These are phyloP conservation scores for Phlegmacium glaucopus DNA, from an alignment of 768 basidiomycete genomes.

Conservation along the genomic window DNA sequence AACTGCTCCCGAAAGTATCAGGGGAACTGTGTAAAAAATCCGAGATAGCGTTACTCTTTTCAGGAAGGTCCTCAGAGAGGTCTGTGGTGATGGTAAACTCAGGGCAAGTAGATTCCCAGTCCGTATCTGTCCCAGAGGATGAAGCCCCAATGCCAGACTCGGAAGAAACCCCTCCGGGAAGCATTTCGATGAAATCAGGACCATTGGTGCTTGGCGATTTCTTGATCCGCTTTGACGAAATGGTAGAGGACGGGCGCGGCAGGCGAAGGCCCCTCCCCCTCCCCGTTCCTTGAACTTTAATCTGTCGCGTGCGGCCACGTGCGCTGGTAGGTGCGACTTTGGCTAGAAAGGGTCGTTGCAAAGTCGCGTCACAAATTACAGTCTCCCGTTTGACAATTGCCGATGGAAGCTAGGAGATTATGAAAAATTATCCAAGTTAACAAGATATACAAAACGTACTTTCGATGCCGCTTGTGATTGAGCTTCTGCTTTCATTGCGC, in stretches of 20 bases:
- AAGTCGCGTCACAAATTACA: conserved; percentile 3
- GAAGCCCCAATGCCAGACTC: conserved; percentile 8
- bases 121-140: conserved; percentile 21
- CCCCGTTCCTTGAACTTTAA: conserved; percentile 10
- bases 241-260: conserved; percentile 2
- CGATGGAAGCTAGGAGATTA: conserved; percentile 3
- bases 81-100: conserved; percentile 23
- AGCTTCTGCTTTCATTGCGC: conserved; percentile 30
- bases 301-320: conserved; percentile 10
- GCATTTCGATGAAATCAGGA: conserved; percentile 8
- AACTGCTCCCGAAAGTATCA: conserved; percentile 19
- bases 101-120: conserved; percentile 22
- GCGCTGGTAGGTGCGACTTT: conserved; percentile 2
- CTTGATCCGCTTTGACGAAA: neutral
- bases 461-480: conserved; percentile 11
- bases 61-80: conserved; percentile 11
- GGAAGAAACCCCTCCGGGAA: conserved; percentile 9
- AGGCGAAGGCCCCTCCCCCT: conserved; percentile 11
- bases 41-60: conserved; percentile 12
- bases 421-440: neutral
- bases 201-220: neutral
- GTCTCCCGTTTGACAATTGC: conserved; percentile 6
- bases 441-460: conserved; percentile 3
- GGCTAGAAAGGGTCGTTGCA: conserved; percentile 1
- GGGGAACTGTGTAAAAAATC: conserved; percentile 16